A percentile compares a stretch with the other conserved stretches of the same genome.
These are phyloP conservation scores for Alternaria dauci DNA, from an alignment of 2,329 filamentous ascomycete species.

Conservation along the genomic window DNA sequence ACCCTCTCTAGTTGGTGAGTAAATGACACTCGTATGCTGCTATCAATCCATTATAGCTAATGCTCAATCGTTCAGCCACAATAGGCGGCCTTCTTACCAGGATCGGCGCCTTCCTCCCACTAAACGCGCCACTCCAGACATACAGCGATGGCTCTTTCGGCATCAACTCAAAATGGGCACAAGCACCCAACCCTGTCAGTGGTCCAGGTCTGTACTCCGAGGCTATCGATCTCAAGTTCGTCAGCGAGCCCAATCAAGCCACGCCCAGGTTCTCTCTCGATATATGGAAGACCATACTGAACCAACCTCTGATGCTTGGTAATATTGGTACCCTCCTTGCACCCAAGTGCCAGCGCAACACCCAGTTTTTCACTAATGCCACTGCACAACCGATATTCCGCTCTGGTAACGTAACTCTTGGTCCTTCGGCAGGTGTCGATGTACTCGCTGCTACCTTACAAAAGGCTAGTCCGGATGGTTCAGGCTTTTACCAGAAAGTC, in stretches of 20 bases:
- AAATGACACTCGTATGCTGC: neutral
- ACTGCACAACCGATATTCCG: constrained; percentile 16
- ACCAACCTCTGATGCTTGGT: constrained; percentile 16
- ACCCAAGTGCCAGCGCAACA: constrained; percentile 19
- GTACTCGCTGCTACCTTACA: constrained; percentile 7
- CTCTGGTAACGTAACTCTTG: constrained; percentile 18
- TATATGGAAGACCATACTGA: constrained; percentile 14
- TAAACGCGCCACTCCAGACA: constrained; percentile 4
- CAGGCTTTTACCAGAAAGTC: constrained; percentile 9
- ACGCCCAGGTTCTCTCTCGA: constrained; percentile 9
- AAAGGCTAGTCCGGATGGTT: constrained; percentile 11
- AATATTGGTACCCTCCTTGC: neutral
- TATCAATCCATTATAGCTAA: neutral
- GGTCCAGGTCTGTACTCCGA: constrained; percentile 17
- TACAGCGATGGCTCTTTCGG: constrained; percentile 10
- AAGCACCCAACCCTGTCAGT: constrained; percentile 10
- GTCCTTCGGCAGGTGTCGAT: constrained; percentile 12
- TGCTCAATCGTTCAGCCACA: neutral
- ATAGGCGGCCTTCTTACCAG: constrained; percentile 12
- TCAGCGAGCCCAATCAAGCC: constrained; percentile 4
- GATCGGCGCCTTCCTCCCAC: constrained; percentile 16
- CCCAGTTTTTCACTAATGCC: constrained; percentile 16
- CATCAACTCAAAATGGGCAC: constrained; percentile 17
- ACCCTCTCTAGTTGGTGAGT: constrained; percentile 13
- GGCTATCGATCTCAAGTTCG: constrained; percentile 19